Conservation (phyloP, 352 stramenopile genomes). For the Halophytophthora polymorphica region DNA sequence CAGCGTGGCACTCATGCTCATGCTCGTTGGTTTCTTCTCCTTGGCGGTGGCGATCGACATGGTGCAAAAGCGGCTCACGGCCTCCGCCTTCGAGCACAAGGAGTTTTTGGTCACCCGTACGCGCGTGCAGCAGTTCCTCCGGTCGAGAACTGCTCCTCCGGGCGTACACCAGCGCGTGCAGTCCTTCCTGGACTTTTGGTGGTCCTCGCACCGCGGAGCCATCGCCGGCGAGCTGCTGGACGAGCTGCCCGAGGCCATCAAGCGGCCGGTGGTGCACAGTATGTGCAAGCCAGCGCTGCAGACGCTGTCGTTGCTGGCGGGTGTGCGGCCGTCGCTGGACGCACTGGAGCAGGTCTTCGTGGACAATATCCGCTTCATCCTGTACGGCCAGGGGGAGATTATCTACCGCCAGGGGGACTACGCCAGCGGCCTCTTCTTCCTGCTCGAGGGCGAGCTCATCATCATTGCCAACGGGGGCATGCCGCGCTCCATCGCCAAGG, state of each 20-base stretch:
- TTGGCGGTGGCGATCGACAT: constrained; percentile 37
- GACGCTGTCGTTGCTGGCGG: constrained; percentile 34
- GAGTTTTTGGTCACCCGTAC: constrained; percentile 54
- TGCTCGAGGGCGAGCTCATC: constrained; percentile 52
- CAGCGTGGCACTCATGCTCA: constrained; percentile 30
- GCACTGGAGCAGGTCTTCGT: constrained; percentile 42
- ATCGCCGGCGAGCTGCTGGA: constrained; percentile 43
- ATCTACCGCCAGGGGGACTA: constrained; percentile 63
- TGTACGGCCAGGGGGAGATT: constrained; percentile 63
- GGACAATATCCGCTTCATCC: constrained; percentile 46
- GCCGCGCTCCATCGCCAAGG: constrained; percentile 35
- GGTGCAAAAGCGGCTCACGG: constrained; percentile 47
- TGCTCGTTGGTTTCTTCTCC: constrained; percentile 42
- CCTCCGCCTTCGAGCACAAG: constrained; percentile 53
- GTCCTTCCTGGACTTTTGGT: constrained; percentile 71
- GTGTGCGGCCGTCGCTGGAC: constrained; percentile 33
- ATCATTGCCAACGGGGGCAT: constrained; percentile 33
- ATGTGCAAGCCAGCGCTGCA: constrained; percentile 52
- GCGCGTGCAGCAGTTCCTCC: constrained; percentile 52
- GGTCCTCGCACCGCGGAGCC: constrained; percentile 52
- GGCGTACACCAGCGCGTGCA: constrained; percentile 51
- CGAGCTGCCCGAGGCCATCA: constrained; percentile 53
- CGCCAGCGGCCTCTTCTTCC: constrained; percentile 54
- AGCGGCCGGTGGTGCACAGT: constrained; percentile 41
- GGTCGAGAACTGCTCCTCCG: constrained; percentile 34